Conservation (phyloP, 2,329 filamentous ascomycete genomes). For the Neonectria ditissima region DNA sequence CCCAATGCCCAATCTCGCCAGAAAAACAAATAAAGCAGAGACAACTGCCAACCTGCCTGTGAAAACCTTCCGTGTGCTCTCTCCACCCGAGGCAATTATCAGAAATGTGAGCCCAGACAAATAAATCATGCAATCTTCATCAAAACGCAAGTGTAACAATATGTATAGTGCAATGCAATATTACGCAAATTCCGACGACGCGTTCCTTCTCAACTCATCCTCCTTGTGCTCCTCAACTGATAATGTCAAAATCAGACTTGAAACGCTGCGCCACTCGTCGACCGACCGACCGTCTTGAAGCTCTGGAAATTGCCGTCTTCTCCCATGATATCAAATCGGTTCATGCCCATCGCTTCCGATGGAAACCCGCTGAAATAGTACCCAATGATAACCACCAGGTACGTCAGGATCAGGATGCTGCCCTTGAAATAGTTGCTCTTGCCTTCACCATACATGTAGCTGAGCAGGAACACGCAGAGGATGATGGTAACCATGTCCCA, state of each 20-base stretch:
- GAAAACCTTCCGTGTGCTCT: conserved; percentile 2
- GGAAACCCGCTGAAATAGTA: conserved; percentile 84
- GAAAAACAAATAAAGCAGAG: conserved; percentile 5
- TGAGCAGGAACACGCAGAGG: conserved; percentile 93
- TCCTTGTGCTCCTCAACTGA: neutral
- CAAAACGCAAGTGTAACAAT: conserved; percentile 21
- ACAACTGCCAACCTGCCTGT: conserved; percentile 8
- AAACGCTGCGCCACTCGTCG: conserved; percentile 50
- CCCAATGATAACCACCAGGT: conserved; percentile 89
- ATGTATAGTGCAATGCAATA: conserved; percentile 34
- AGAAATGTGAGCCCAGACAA: conserved; percentile 23
- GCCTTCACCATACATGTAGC: conserved; percentile 97
- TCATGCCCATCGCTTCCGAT: conserved; percentile 56
- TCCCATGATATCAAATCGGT: conserved; percentile 67
- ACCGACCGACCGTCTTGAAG: conserved; percentile 66
- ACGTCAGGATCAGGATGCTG: conserved; percentile 91
- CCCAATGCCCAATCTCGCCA: conserved; percentile 8
- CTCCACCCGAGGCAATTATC: conserved; percentile 14
- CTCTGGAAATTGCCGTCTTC: conserved; percentile 61
- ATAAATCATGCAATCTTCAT: conserved; percentile 24
- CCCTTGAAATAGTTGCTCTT: conserved; percentile 99
- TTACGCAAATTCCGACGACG: conserved; percentile 26
- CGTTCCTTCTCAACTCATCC: conserved; percentile 10
- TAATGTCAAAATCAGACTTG: conserved; percentile 29
- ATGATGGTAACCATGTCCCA: conserved; percentile 99